These are phyloP conservation scores for Penicillium ucsense DNA, from an alignment of 495 filamentous ascomycete genomes.

Conservation along the genomic window DNA sequence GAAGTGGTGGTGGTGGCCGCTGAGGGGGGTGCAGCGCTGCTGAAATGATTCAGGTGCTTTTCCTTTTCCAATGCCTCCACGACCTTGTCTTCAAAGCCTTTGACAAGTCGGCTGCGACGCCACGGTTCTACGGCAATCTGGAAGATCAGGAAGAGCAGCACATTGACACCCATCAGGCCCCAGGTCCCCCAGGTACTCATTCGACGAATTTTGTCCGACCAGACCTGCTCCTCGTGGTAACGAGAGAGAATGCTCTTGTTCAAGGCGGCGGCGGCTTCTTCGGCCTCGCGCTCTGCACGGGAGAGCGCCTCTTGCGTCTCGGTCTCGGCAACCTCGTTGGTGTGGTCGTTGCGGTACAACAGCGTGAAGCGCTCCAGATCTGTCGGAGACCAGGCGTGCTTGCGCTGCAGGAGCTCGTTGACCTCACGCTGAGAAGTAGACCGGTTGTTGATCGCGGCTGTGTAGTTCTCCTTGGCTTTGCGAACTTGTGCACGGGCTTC, in stretches of 20 bases:
- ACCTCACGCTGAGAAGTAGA: slow-evolving; percentile 90
- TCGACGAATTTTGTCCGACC: slow-evolving; percentile 92
- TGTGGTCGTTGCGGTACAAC: slow-evolving; percentile 85
- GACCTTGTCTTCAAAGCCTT: slow-evolving; percentile 70
- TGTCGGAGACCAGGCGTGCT: slow-evolving; percentile 76
- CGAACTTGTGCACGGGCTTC: slow-evolving; percentile 55
- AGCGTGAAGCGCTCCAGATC: slow-evolving; percentile 94
- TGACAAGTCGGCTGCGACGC: slow-evolving; percentile 69
- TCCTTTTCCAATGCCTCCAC: slow-evolving; percentile 73
- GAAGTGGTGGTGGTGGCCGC: neutral
- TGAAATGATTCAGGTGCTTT: slow-evolving; percentile 26
- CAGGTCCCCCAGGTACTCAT: slow-evolving; percentile 98
- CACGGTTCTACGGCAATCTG: slow-evolving; percentile 94
- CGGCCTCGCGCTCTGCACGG: slow-evolving; percentile 65
- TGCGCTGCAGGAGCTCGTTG: slow-evolving; percentile 83
- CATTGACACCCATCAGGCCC: slow-evolving; percentile 94
- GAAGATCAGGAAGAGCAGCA: slow-evolving; percentile 77
- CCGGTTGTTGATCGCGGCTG: slow-evolving; percentile 65
- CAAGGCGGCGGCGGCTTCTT: slow-evolving; percentile 62
- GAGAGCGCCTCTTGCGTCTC: slow-evolving; percentile 60
- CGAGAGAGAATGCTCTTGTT: slow-evolving; percentile 72
- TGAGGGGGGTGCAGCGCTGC: slow-evolving; percentile 12
- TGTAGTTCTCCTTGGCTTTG: slow-evolving; percentile 63
- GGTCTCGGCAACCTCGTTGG: slow-evolving; percentile 82
- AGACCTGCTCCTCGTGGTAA: slow-evolving; percentile 99